These are phyloP conservation scores for Mycena venus DNA, from an alignment of 768 basidiomycete genomes.

Conservation along the genomic window DNA sequence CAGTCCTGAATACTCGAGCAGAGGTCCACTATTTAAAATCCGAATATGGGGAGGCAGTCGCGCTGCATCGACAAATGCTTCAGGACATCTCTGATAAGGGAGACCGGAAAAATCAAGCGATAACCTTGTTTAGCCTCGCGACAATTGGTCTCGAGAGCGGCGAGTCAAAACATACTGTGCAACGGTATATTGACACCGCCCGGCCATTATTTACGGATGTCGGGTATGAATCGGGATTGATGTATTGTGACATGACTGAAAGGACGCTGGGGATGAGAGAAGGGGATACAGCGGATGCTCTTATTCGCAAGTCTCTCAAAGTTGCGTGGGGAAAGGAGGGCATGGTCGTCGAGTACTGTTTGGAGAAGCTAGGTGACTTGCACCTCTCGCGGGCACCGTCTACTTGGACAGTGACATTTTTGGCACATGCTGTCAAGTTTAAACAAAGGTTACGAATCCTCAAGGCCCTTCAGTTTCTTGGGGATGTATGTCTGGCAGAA, in stretches of 20 bases:
- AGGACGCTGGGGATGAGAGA: too few relatives aligned
- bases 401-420: background rate
- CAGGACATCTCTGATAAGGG: background rate
- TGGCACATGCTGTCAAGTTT: background rate
- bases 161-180: too few relatives aligned
- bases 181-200: too few relatives aligned
- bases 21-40: background rate
- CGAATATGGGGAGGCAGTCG: background rate
- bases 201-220: too few relatives aligned
- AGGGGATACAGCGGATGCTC: too few relatives aligned
- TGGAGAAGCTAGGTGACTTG: background rate
- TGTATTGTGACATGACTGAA: too few relatives aligned
- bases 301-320: too few relatives aligned
- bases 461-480: background rate
- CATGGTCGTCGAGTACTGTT: too few relatives aligned
- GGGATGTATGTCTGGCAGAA: background rate
- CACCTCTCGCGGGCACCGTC: background rate
- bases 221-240: too few relatives aligned
- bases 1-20: background rate
- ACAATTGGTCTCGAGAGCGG: too few relatives aligned
- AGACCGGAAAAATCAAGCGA: background rate
- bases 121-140: background rate
- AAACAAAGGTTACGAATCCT: background rate
- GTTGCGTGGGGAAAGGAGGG: too few relatives aligned
- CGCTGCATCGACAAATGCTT: background rate